Conservation (phyloP, 352 stramenopile species). For the Pythium vanterpoolii region DNA sequence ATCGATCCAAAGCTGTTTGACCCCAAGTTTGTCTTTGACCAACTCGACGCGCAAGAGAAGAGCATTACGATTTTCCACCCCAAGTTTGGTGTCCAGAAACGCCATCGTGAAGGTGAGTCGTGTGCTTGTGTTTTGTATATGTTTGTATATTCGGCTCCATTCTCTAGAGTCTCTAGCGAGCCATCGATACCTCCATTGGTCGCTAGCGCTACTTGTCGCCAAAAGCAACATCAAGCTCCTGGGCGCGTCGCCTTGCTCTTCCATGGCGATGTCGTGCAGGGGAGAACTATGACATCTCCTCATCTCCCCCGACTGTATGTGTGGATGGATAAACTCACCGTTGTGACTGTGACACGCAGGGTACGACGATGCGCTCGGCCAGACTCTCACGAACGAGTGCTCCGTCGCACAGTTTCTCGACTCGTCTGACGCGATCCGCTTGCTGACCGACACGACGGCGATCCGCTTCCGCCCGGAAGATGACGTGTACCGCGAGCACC, state of each 20-base stretch:
- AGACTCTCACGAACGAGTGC: slow-evolving; percentile 81
- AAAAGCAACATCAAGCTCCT: slow-evolving; percentile 88
- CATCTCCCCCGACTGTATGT: not conserved
- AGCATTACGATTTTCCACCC: slow-evolving; percentile 97
- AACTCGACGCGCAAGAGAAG: slow-evolving; percentile 87
- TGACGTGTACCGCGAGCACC: slow-evolving; percentile 79
- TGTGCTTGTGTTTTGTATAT: slow-evolving; percentile 30
- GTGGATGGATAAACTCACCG: slow-evolving; percentile 16
- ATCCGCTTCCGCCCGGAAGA: slow-evolving; percentile 89
- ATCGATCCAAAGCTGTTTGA: slow-evolving; percentile 98
- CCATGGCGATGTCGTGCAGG: slow-evolving; percentile 19
- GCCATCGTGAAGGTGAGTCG: slow-evolving; percentile 89
- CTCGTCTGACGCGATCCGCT: slow-evolving; percentile 91
- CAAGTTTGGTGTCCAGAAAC: slow-evolving; percentile 94
- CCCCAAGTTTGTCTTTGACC: slow-evolving; percentile 97
- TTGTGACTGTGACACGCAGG: slow-evolving; percentile 28
- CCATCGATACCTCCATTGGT: slow-evolving; percentile 61
- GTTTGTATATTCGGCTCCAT: slow-evolving; percentile 52
- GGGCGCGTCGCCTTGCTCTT: slow-evolving; percentile 36
- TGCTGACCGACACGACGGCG: slow-evolving; percentile 94
- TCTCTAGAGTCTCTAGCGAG: slow-evolving; percentile 88
- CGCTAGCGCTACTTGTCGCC: slow-evolving; percentile 87
- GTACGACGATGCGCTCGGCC: slow-evolving; percentile 91
- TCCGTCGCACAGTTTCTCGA: slow-evolving; percentile 87
- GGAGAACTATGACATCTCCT: slow-evolving; percentile 84